These are phyloP conservation scores for Ophiostoma ulmi DNA, from an alignment of 2,329 filamentous ascomycete species.

Conservation along the genomic window DNA sequence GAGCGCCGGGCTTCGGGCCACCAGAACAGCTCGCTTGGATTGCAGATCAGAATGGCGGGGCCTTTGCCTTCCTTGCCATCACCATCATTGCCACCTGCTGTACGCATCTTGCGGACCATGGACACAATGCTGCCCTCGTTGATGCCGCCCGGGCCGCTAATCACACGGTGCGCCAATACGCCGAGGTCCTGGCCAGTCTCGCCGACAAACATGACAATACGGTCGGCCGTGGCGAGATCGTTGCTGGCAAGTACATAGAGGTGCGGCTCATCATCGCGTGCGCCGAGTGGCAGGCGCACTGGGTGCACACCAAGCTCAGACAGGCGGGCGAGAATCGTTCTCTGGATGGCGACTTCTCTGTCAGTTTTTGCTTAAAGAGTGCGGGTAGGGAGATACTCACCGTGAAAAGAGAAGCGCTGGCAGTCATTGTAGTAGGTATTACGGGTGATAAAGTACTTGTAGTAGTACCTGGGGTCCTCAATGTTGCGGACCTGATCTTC, in stretches of 20 bases:
- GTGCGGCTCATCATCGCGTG: conserved; percentile 47
- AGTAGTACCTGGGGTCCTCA: conserved; percentile 61
- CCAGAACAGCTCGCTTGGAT: conserved; percentile 73
- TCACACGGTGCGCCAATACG: conserved; percentile 64
- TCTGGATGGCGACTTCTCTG: conserved; percentile 58
- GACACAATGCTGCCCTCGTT: conserved; percentile 64
- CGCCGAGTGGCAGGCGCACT: conserved; percentile 56
- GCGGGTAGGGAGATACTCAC: conserved; percentile 41
- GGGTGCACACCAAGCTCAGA: conserved; percentile 54
- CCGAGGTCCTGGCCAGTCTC: conserved; percentile 68
- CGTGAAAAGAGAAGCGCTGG: conserved; percentile 68
- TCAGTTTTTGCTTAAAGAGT: neutral
- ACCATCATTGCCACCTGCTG: neutral
- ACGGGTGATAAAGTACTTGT: conserved; percentile 67
- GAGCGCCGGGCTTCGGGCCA: conserved; percentile 58
- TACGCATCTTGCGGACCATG: conserved; percentile 41
- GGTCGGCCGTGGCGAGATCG: conserved; percentile 51
- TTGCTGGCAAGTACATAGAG: conserved; percentile 61
- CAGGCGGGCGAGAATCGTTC: conserved; percentile 59
- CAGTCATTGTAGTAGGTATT: conserved; percentile 73
- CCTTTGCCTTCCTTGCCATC: neutral
- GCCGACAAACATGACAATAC: conserved; percentile 70
- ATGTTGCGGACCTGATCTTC: conserved; percentile 67
- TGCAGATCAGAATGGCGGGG: conserved; percentile 65
- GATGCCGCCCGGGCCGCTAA: conserved; percentile 60